Evolutionary conservation across 2,329 filamentous ascomycete genomes (phyloP).

Genomic region (Coleophoma eucalyptorum): DNA sequence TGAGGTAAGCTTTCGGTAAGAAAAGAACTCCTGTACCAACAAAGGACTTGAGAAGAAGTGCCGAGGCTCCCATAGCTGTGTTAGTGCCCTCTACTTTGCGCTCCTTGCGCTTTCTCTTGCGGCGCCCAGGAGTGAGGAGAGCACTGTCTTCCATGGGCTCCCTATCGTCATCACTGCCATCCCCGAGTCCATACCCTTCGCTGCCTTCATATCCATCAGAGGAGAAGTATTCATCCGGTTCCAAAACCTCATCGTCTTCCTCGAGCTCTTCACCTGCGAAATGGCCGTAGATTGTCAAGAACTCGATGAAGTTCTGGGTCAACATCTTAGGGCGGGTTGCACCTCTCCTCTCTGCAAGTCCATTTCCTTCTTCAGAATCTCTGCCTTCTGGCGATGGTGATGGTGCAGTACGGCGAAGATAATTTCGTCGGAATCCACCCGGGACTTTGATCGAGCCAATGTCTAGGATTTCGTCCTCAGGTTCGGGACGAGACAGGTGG

Average conservation of each 20-base stretch:
- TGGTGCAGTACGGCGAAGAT: constrained; percentile 70
- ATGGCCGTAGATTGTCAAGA: constrained; percentile 90
- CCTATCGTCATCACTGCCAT: constrained; percentile 60
- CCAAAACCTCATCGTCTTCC: constrained; percentile 88
- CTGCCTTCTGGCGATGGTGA: constrained; percentile 49
- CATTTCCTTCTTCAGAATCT: constrained; percentile 30
- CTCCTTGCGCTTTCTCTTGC: constrained; percentile 72
- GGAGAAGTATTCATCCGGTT: constrained; percentile 87
- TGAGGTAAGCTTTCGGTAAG: constrained; percentile 87
- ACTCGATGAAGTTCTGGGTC: constrained; percentile 93
- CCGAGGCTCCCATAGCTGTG: constrained; percentile 71
- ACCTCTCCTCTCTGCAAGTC: constrained; percentile 30
- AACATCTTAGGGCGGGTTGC: constrained; percentile 59
- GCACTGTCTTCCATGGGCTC: constrained; percentile 87
- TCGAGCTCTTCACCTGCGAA: constrained; percentile 96
- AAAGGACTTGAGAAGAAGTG: constrained; percentile 93
- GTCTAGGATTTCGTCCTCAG: constrained; percentile 76
- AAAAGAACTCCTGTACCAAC: constrained; percentile 96
- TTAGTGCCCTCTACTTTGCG: constrained; percentile 73
- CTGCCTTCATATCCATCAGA: constrained; percentile 66
- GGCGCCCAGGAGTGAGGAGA: constrained; percentile 71
- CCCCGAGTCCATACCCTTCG: constrained; percentile 36
- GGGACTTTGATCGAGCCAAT: constrained; percentile 90
- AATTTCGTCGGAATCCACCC: constrained; percentile 90
- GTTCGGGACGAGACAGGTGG: constrained; percentile 69